phyloP scores from a whole-genome alignment of 306 rosid genomes.

The Ormosia semicastrata region DNA sequence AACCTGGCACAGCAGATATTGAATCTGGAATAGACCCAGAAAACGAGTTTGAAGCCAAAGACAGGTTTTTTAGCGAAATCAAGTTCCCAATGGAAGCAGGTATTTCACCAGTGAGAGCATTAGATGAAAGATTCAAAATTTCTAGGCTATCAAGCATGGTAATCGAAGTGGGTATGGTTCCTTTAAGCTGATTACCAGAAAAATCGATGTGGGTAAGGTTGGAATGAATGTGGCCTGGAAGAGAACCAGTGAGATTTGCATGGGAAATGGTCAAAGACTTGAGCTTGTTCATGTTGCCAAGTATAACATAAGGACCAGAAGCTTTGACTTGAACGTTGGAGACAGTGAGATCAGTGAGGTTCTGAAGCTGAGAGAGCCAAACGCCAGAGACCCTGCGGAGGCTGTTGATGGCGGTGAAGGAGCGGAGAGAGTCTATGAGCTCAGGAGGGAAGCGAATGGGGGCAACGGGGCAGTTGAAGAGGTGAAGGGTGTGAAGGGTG shows the following conservation, averaged over 20 bases:
- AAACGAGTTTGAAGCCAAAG: slow-evolving; percentile 70
- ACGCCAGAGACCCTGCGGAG: slow-evolving; percentile 70
- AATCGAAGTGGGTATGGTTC: slow-evolving; percentile 62
- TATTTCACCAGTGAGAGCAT: slow-evolving; percentile 58
- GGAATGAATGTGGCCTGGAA: slow-evolving; percentile 59
- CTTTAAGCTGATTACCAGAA: slow-evolving; percentile 65
- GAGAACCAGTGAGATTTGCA: slow-evolving; percentile 73
- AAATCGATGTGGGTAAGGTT: slow-evolving; percentile 80
- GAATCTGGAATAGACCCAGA: slow-evolving; percentile 82
- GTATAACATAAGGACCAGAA: slow-evolving; percentile 76
- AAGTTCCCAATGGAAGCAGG: slow-evolving; percentile 77
- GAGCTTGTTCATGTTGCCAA: slow-evolving; percentile 69
- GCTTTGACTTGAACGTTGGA: slow-evolving; percentile 53
- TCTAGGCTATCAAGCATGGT: slow-evolving; percentile 62
- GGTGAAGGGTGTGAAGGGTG: slow-evolving; percentile 67
- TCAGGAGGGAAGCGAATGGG: slow-evolving; percentile 81
- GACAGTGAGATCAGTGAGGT: slow-evolving; percentile 79
- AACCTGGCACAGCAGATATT: slow-evolving; percentile 59
- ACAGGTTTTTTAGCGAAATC: slow-evolving; percentile 54
- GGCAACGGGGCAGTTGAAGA: slow-evolving; percentile 77
- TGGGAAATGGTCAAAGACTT: slow-evolving; percentile 59
- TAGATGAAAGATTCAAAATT: slow-evolving; percentile 64
- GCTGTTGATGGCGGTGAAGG: slow-evolving; percentile 66
- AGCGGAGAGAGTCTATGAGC: slow-evolving; percentile 64
- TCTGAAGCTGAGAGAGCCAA: slow-evolving; percentile 77